Conservation (phyloP, 139 green algal genomes). For the Ettlia oleoabundans region DNA sequence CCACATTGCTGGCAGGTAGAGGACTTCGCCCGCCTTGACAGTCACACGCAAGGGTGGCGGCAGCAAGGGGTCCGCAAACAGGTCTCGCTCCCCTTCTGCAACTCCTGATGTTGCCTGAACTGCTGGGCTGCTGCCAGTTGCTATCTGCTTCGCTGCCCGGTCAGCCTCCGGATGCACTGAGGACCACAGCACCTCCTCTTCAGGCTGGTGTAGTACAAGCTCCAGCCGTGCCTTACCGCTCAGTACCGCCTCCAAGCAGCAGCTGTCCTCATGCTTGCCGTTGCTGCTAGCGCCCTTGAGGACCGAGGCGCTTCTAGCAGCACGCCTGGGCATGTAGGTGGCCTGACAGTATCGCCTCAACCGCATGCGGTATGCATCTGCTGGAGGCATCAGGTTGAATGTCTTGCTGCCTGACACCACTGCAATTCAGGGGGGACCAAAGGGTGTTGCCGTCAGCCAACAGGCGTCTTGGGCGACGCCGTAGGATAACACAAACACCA, state of each 20-base stretch:
- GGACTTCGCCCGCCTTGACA: constrained; percentile 65
- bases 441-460: no score
- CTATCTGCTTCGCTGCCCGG: background rate
- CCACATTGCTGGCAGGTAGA: constrained; percentile 84
- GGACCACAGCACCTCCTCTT: constrained; percentile 47
- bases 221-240: constrained; percentile 8
- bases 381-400: constrained; percentile 84
- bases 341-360: constrained; percentile 46
- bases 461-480: no score
- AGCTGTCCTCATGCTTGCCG: background rate
- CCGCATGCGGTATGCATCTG: constrained; percentile 71
- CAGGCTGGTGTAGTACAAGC: constrained; percentile 35
- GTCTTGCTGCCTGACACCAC: constrained; percentile 80
- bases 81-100: background rate
- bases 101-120: background rate
- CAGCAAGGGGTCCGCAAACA: constrained; percentile 51
- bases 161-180: constrained; percentile 35
- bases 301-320: background rate
- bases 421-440: no score
- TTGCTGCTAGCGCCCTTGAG: background rate
- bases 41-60: constrained; percentile 54
- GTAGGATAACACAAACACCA: no score
- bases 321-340: constrained; percentile 6
- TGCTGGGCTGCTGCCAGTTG: background rate
- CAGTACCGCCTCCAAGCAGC: background rate